Conservation (phyloP, 345 rosid species). For the Citrus sp. region DNA sequence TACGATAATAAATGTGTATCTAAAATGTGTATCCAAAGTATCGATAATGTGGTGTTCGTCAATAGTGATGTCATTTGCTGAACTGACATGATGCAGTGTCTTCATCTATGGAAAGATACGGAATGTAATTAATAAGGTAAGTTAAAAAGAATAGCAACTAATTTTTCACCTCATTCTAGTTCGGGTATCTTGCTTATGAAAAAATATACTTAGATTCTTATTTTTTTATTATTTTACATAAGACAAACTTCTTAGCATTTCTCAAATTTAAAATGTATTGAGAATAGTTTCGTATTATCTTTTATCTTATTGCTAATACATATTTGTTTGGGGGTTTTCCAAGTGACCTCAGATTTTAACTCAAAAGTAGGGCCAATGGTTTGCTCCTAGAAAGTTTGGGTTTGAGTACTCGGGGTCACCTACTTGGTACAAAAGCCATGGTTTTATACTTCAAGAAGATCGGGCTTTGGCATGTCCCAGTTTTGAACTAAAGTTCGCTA, state of each 20-base stretch:
- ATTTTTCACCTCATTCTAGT: neutral
- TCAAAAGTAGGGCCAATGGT: neutral
- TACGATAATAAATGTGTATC: neutral
- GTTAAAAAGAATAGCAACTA: neutral
- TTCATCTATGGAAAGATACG: neutral
- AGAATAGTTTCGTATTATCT: neutral
- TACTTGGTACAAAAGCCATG: neutral
- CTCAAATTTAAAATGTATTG: neutral
- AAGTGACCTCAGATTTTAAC: neutral
- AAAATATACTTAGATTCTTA: neutral
- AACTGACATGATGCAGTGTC: neutral
- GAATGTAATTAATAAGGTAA: neutral
- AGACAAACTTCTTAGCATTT: neutral
- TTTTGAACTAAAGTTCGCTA: neutral
- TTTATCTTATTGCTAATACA: neutral
- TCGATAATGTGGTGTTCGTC: neutral
- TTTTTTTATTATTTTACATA: too few species aligned
- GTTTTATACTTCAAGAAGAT: neutral
- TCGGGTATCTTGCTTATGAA: neutral
- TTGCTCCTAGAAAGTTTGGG: neutral
- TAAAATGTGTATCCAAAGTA: neutral
- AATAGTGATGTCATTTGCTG: neutral
- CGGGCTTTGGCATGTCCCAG: too few species aligned
- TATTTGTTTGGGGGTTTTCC: neutral
- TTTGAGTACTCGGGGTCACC: neutral